Base-by-base conservation (phyloP, 2,329 filamentous ascomycete genomes). In the Cercospora sp. region DNA sequence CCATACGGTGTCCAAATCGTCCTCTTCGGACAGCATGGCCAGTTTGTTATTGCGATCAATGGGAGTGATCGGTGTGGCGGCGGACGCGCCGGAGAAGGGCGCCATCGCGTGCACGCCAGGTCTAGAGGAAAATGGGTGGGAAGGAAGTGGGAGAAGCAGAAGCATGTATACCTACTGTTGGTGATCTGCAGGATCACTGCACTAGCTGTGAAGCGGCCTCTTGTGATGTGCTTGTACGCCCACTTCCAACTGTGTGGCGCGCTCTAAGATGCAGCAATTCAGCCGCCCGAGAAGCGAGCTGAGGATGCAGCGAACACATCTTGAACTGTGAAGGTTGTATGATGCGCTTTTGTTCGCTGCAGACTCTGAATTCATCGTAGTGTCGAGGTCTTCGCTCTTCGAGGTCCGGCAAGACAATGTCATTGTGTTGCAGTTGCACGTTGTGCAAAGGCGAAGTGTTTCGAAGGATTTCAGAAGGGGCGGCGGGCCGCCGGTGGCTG, bases 1-100 rank as follows among this genome's bases (percentile, higher is more conserved):
- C 65, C 65, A 67, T 26, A 64, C 65, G 9, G 36, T 33, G 12
- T 64, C 65, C 16, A 67, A 18, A 9, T 67, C 65, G 30, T 55
- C 58, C 28, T 66, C 64, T 10, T 53, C 48, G 13, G 48, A 53
- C 12, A 53, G 20, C 48, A 53, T 53, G 48, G 48, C 48, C 23
- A 28, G 5, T 53, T 13, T 53, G 12, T 26, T 28, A 2, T 12
- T 53, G 5, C 23, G 48, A 3, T 53, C 48, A 4, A 3, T 8
- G 5, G 48, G 48, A 26, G 48, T 53, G 48, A 53, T 53, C 12
- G 48, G 12, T 0, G 48, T 16, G 48, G 48, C 48, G 3, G 48
- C 12, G 12, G 48, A 53, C 48, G 48, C 48, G 48, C 48, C 48
- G 12, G 48, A 53, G 48, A 53, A 53, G 3, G 48, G 48, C 12